These are phyloP conservation scores for Cladosporium sp. DNA, from an alignment of 2,329 filamentous ascomycete species.

Conservation along the genomic window DNA sequence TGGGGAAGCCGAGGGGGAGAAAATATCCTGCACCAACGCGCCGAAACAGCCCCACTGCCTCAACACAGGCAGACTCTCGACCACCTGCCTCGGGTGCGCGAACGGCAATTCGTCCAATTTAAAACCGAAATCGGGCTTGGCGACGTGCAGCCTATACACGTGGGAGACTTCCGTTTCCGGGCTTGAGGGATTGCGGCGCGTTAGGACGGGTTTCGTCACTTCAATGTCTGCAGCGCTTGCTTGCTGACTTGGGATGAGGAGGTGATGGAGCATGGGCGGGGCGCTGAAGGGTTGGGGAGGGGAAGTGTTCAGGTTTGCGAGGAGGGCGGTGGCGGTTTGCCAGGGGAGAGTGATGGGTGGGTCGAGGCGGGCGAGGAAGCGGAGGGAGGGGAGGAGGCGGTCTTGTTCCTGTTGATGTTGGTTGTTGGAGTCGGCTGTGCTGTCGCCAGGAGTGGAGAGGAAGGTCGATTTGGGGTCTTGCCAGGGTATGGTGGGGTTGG, in stretches of 20 bases:
- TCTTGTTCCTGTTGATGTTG: constrained; percentile 43
- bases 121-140: constrained; percentile 69
- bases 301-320: constrained; percentile 54
- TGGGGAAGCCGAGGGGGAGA: constrained; percentile 2
- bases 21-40: constrained; percentile 50
- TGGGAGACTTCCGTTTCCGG: constrained; percentile 31
- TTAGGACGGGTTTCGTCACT: constrained; percentile 12
- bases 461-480: constrained; percentile 65
- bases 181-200: constrained; percentile 10
- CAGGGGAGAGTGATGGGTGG: constrained; percentile 69
- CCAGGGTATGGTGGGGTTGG: constrained; percentile 56
- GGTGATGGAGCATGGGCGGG: constrained; percentile 4
- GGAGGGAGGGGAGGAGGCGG: constrained; percentile 61
- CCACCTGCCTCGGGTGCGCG: constrained; percentile 70
- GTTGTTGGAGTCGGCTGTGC: constrained; percentile 23
- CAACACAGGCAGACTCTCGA: constrained; percentile 68
- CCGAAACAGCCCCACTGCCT: constrained; percentile 72
- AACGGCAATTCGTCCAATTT: constrained; percentile 67
- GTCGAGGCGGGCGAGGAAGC: constrained; percentile 70
- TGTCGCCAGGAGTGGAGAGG: constrained; percentile 34
- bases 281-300: constrained; percentile 39
- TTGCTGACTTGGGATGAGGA: constrained; percentile 9
- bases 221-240: constrained; percentile 9
- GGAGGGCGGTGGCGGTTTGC: constrained; percentile 58
- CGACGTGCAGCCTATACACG: constrained; percentile 62